Base-by-base conservation (phyloP, 2,329 filamentous ascomycete species). In the Hypoxylon sp. region DNA sequence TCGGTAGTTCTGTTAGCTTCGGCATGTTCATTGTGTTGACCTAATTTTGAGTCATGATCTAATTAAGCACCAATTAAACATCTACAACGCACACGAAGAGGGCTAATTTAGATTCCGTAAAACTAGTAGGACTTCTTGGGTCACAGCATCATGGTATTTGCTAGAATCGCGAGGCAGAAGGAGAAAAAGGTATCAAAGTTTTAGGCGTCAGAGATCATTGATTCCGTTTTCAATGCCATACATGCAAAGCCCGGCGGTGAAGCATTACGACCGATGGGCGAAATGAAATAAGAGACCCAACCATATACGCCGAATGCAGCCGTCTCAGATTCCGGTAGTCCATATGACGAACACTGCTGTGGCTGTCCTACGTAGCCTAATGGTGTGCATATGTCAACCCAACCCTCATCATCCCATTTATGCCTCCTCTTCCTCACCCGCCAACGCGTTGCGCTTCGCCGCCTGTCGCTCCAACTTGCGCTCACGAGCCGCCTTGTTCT, bases 401-500 rank as follows among this genome's bases (percentile, higher is more conserved):
- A 51, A 63, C 55, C 55, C 60, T 49, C 51, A 56, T 46, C 67
- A 67, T 69, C 60, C 69, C 68, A 62, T 71, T 68, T 73, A 77
- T 70, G 73, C 75, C 71, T 81, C 77, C 72, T 81, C 77, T 71
- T 81, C 80, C 72, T 91, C 91, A 74, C 82, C 90, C 71, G 88
- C 74, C 76, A 95, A 76, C 73, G 90, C 91, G 73, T 84, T 88
- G 77, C 91, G 87, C 93, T 99, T 99, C 77, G 89, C 87, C 75
- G 82, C 78, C 76, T 88, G 84, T 79, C 95, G 90, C 84, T 96
- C 91, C 79, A 87, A 80, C 88, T 94, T 94, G 84, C 94, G 89
- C 89, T 97, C 94, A 81, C 94, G 91, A 71, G 94, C 94, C 75
- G 94, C 94, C 92, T 97, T 97, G 87, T 91, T 97, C 91, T 96